phyloP scores from a whole-genome alignment of 345 rosid species.

The Rhodamnia argentea region DNA sequence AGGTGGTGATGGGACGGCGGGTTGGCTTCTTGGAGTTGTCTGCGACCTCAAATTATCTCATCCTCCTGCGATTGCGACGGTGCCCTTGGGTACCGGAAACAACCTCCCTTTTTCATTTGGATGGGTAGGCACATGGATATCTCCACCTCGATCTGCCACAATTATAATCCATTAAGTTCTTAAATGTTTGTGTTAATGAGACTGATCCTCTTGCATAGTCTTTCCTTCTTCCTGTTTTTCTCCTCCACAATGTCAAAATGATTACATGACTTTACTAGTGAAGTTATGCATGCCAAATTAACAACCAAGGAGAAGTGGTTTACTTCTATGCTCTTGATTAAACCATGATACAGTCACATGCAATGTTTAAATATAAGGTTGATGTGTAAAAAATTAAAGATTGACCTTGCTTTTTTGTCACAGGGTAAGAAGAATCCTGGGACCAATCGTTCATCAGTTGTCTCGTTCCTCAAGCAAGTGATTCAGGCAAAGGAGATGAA shows the following conservation, averaged over 20 bases:
- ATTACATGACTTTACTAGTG: neutral
- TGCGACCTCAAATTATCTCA: conserved; percentile 75
- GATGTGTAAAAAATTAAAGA: neutral
- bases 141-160: neutral
- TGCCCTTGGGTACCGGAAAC: conserved; percentile 96
- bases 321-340: neutral
- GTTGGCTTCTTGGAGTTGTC: conserved; percentile 96
- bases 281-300: neutral
- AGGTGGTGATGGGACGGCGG: conserved; percentile 99
- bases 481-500: conserved; percentile 71
- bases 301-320: neutral
- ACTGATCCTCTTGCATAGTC: neutral
- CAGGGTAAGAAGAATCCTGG: conserved; percentile 97
- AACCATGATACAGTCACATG: neutral
- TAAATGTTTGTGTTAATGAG: neutral
- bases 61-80: conserved; percentile 88
- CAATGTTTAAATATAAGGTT: neutral
- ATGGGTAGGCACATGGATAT: conserved; percentile 45
- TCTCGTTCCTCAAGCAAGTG: conserved; percentile 49
- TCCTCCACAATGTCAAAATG: neutral
- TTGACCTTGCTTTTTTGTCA: conserved; percentile 2
- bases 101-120: conserved; percentile 94
- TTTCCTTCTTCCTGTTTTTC: neutral
- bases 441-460: conserved; percentile 54
- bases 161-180: neutral